Conservation (phyloP, 164 flowering plant genomes). For the Magnolia officinalis region DNA sequence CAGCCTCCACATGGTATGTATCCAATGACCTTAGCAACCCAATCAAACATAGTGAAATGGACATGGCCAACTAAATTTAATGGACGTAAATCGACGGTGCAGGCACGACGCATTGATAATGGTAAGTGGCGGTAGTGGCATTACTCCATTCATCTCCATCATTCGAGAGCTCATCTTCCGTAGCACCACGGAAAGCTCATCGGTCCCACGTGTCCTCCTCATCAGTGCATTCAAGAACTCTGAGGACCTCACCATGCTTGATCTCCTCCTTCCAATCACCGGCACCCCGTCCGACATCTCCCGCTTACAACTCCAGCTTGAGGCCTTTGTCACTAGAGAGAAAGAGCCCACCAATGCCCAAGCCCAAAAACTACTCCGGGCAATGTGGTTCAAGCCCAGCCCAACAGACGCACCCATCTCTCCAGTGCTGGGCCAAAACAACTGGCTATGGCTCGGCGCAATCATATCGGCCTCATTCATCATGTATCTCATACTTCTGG, state of each 20-base stretch:
- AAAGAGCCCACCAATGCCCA: slow-evolving; percentile 25
- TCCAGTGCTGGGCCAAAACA: slow-evolving; percentile 55
- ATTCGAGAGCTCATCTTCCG: slow-evolving; percentile 52
- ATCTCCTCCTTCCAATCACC: slow-evolving; percentile 60
- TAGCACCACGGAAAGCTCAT: slow-evolving; percentile 20
- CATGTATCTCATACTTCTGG: slow-evolving; percentile 48
- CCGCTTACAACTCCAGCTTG: slow-evolving; percentile 47
- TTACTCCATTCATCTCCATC: slow-evolving; percentile 73
- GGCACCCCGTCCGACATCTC: slow-evolving; percentile 29
- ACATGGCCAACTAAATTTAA: too few relatives aligned
- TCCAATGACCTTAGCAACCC: too few relatives aligned
- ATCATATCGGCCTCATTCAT: slow-evolving; percentile 70
- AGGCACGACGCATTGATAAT: slow-evolving; percentile 78
- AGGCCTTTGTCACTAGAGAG: slow-evolving; percentile 77
- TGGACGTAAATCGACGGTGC: slow-evolving; percentile 6
- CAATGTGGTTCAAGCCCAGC: slow-evolving; percentile 63
- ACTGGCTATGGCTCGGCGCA: slow-evolving; percentile 71
- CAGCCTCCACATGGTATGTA: too few relatives aligned
- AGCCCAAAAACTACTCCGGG: slow-evolving; percentile 18
- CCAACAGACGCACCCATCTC: slow-evolving; percentile 48
- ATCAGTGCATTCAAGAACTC: slow-evolving; percentile 56
- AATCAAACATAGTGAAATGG: too few relatives aligned
- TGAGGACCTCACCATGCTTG: slow-evolving; percentile 59
- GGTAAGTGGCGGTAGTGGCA: slow-evolving; percentile 88
- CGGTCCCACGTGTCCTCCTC: slow-evolving; percentile 44